Conservation (phyloP, 305 asterid species). For the Fraxinus albicans region DNA sequence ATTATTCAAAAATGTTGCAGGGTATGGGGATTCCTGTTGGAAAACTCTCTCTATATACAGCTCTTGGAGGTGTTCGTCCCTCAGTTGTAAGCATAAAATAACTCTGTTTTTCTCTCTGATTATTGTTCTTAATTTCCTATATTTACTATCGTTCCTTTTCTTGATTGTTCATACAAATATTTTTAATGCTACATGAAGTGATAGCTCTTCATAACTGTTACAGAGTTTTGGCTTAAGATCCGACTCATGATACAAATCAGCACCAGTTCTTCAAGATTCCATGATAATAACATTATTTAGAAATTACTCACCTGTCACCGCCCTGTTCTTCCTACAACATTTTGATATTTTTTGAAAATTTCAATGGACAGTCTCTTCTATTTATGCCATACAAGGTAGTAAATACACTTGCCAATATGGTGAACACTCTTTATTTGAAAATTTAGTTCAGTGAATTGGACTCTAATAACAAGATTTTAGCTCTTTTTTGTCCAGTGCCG, state of each 20-base stretch:
- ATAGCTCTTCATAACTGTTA: not conserved
- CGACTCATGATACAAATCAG: not conserved
- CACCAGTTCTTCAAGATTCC: not conserved
- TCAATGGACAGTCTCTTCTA: not conserved
- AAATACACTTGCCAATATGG: not conserved
- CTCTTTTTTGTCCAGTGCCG: not conserved
- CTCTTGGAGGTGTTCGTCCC: slow-evolving; percentile 98
- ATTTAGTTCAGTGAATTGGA: not conserved
- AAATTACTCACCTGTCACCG: not conserved
- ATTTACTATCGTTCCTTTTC: not conserved
- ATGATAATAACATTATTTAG: not conserved
- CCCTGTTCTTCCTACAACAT: not conserved
- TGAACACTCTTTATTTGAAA: not conserved
- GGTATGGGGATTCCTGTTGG: slow-evolving; percentile 99
- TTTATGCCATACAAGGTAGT: not conserved
- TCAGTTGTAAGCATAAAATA: slow-evolving; percentile 64
- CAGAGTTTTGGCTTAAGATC: not conserved
- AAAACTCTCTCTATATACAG: slow-evolving; percentile 91
- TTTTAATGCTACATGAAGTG: not conserved
- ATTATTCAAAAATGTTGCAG: slow-evolving; percentile 41
- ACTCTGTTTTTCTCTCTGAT: slow-evolving; percentile 20
- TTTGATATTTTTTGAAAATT: not conserved
- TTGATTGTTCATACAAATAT: not conserved
- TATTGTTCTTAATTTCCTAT: not conserved
- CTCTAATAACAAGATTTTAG: not conserved